Conservation (phyloP, 345 rosid genomes). For the Rhizophora mangle region DNA sequence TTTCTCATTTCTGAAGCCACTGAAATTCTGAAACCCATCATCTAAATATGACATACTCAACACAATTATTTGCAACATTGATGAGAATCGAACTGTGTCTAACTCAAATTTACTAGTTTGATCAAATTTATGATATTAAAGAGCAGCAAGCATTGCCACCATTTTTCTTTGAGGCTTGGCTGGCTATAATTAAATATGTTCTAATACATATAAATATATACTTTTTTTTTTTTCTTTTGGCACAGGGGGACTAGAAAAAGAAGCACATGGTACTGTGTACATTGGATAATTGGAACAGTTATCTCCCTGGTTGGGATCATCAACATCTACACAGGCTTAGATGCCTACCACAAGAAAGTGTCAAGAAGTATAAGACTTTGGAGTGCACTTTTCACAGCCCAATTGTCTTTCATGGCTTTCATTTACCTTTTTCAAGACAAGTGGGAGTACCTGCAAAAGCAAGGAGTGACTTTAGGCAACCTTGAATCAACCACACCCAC, state of each 20-base stretch:
- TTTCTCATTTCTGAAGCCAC: background rate
- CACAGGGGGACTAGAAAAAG: constrained; percentile 72
- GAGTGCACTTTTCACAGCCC: constrained; percentile 69
- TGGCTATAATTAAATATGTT: too few relatives aligned
- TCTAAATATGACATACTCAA: background rate
- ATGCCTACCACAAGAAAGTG: constrained; percentile 59
- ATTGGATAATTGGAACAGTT: constrained; percentile 78
- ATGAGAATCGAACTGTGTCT: too few relatives aligned
- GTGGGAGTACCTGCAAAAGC: constrained; percentile 68
- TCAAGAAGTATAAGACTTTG: constrained; percentile 48
- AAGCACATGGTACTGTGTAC: constrained; percentile 63
- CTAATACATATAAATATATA: too few relatives aligned
- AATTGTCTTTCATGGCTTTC: constrained; percentile 57
- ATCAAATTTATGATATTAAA: too few relatives aligned
- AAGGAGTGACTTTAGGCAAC: constrained; percentile 35
- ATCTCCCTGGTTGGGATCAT: constrained; percentile 56
- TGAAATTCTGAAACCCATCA: background rate
- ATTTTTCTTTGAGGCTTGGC: too few relatives aligned
- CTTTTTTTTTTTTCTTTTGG: background rate
- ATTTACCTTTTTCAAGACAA: constrained; percentile 82
- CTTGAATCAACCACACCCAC: constrained; percentile 21
- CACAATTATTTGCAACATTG: too few relatives aligned
- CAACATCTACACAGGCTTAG: constrained; percentile 79
- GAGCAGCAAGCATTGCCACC: too few relatives aligned
- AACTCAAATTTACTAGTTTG: too few relatives aligned